Base-by-base conservation (phyloP, 768 basidiomycete species). In the Udeniomyces megalosporus region DNA sequence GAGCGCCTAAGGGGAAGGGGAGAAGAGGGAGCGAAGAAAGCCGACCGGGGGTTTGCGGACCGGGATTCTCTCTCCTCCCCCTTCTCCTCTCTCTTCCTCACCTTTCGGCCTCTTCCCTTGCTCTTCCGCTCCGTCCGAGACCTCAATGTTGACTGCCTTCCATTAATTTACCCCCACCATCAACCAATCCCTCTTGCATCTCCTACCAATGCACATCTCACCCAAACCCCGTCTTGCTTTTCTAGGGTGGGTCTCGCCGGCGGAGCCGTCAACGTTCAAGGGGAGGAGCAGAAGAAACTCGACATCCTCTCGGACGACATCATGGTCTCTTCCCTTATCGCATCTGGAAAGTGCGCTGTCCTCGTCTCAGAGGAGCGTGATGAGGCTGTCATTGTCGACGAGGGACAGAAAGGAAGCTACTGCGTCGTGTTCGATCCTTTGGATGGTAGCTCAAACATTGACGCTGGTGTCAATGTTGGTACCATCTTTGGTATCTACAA, bases 231-330 rank as follows among this genome's bases (percentile, higher is more conserved):
- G 35, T 35, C 35, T 51, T n/a, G n/a, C n/a, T 4, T n/a, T 3
- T 8, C 14, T 70, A 93, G 91, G n/a, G 85, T 99, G 67, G 95
- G 95, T 34, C 80, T 93, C 24, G 95, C 95, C 17, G 95, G 95
- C 17, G 95, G 95, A 20, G 90, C 92, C 71, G 87, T 87, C 29
- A 99, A 99, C 71, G 85, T 92, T 8, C 89, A 92, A 75, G 95
- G 95, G 24, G 95, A 97, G 74, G 95, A 97, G 71, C 95, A 99
- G 79, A 99, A 99, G 80, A 99, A 99, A 76, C 80, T 99, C 58
- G 92, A 95, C 71, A 84, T 95, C n/a, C 78, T 72, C 34, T 86
- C 90, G 15, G 96, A 99, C 73, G 92, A 99, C 73, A 99, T 99
- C 79, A 97, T 99, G 95, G 81, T 97, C 69, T 96, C 96, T 71